Conservation (phyloP, 2,329 filamentous ascomycete genomes). For the Fusarium sp. region DNA sequence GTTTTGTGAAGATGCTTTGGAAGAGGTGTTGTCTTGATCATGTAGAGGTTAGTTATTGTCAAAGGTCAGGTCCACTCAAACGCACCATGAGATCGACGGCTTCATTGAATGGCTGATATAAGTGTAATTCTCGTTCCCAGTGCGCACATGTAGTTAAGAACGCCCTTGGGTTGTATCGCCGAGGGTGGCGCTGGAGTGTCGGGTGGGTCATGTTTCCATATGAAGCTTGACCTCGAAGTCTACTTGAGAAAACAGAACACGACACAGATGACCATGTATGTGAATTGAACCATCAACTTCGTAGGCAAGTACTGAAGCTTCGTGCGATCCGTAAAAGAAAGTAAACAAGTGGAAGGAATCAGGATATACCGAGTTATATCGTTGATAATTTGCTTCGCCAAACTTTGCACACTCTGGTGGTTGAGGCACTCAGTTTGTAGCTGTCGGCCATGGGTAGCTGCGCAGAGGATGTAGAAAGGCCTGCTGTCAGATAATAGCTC, state of each 20-base stretch:
- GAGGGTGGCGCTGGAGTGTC: no score
- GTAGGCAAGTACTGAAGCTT: background rate
- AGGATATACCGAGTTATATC: background rate
- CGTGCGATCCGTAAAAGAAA: background rate
- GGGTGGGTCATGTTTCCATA: background rate
- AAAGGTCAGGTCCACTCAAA: background rate
- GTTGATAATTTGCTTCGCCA: background rate
- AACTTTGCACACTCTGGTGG: background rate
- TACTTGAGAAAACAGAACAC: background rate
- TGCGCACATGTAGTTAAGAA: fast-evolving
- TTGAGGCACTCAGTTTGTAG: slow-evolving; percentile 6
- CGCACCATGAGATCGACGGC: background rate
- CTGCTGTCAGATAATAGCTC: slow-evolving; percentile 12
- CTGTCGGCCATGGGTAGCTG: slow-evolving; percentile 19
- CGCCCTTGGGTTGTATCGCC: fast-evolving
- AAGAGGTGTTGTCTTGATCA: background rate
- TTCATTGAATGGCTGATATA: background rate
- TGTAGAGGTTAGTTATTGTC: background rate
- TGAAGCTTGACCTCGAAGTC: background rate
- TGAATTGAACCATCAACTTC: background rate
- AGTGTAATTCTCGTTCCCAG: fast-evolving
- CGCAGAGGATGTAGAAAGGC: background rate
- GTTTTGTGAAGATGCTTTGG: background rate
- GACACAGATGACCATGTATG: background rate
- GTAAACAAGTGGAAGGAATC: background rate